Evolutionary conservation across 75 land plant species (phyloP).

Genomic region (Pinus albicaulis): DNA sequence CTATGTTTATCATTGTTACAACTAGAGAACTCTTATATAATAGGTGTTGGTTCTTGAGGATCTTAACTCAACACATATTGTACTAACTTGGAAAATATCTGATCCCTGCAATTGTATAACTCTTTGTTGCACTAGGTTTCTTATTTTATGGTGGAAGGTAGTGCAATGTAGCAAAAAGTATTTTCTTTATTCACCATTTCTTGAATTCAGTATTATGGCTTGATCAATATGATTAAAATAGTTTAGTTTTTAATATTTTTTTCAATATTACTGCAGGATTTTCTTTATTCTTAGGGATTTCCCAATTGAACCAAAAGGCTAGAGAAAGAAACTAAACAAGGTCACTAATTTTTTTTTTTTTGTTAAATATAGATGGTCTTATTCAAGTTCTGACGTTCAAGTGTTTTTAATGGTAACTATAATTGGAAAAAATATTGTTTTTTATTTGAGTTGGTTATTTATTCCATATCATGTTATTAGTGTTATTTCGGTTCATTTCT

Average conservation of each 20-base stretch:
- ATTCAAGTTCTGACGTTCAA: too few relatives aligned
- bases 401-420: not conserved
- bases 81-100: not conserved
- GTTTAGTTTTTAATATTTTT: not conserved
- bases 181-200: not conserved
- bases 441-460: too few relatives aligned
- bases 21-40: not conserved
- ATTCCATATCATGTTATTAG: not conserved
- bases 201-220: not conserved
- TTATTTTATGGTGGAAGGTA: constrained; percentile 57
- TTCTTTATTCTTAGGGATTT: constrained; percentile 55
- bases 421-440: not conserved
- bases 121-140: constrained; percentile 49
- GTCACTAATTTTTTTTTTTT: constrained; percentile 11
- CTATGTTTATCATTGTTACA: not conserved
- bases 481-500: not conserved
- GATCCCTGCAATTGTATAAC: constrained; percentile 34
- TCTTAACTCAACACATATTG: not conserved
- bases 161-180: not conserved
- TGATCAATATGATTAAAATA: not conserved
- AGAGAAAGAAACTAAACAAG: constrained; percentile 59
- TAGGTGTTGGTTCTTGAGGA: not conserved
- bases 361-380: not conserved
- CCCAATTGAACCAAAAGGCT: constrained; percentile 59
- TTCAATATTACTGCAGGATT: constrained; percentile 27